phyloP scores from a whole-genome alignment of 306 rosid species.

The Styphnolobium japonicum region DNA sequence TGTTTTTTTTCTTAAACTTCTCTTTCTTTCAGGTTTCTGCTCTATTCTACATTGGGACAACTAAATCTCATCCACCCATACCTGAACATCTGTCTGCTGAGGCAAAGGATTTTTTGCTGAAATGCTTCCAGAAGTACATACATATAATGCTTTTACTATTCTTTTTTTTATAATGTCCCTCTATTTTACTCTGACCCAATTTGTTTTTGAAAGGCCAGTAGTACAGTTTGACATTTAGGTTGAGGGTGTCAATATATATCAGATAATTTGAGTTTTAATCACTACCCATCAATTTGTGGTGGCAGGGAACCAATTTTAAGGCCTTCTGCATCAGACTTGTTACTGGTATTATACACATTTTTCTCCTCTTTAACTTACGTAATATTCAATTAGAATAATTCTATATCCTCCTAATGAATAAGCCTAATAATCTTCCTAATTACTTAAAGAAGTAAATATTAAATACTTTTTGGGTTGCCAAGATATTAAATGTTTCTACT shows the following conservation, averaged over 20 bases:
- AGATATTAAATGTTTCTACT: too few relatives aligned
- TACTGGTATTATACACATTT: slow-evolving; percentile 58
- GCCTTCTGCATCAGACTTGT: slow-evolving; percentile 70
- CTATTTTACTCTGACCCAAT: slow-evolving; percentile 2
- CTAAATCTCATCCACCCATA: slow-evolving; percentile 94
- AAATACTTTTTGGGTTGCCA: too few relatives aligned
- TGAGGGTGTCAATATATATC: not conserved
- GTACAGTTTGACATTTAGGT: slow-evolving; percentile 12
- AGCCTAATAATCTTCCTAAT: too few relatives aligned
- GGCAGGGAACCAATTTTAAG: slow-evolving; percentile 89
- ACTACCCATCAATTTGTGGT: slow-evolving; percentile 34
- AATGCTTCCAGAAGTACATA: slow-evolving; percentile 81
- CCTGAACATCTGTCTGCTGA: slow-evolving; percentile 88
- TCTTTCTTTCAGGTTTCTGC: slow-evolving; percentile 77
- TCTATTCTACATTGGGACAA: slow-evolving; percentile 82
- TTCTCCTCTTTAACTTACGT: slow-evolving; percentile 1
- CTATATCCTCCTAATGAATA: too few relatives aligned
- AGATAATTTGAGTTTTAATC: slow-evolving; percentile 24
- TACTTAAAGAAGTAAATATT: too few relatives aligned
- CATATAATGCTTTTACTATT: slow-evolving; percentile 12
- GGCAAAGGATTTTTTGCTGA: slow-evolving; percentile 80
- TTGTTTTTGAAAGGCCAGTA: slow-evolving; percentile 11
- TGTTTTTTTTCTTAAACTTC: slow-evolving; percentile 20
- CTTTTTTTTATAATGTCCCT: not conserved
- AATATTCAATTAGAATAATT: not conserved